These are phyloP conservation scores for Pelagomonas calceolata DNA, from an alignment of 108 stramenopile genomes.

Conservation along the genomic window DNA sequence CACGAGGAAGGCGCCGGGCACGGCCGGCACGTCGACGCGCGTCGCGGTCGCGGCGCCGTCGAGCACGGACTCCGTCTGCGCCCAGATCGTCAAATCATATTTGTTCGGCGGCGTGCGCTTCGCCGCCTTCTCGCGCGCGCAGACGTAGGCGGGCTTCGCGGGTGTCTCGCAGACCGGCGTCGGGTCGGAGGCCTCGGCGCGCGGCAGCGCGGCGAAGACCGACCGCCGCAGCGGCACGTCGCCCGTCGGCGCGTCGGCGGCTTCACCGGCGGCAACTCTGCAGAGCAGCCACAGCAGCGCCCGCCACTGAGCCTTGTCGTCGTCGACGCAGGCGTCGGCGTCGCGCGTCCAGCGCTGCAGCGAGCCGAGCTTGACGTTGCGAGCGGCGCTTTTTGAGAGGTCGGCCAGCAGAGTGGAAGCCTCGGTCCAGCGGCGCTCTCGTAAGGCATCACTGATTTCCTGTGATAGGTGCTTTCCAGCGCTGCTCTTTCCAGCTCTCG, in stretches of 20 bases:
- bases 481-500: too few species aligned
- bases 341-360: neutral
- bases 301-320: too few species aligned
- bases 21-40: constrained; percentile 18
- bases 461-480: too few species aligned
- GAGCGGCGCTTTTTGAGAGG: too few species aligned
- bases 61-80: neutral
- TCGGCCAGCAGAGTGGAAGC: too few species aligned
- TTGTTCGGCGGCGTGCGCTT: neutral
- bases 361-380: neutral
- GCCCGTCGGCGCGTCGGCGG: neutral
- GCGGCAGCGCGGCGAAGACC: neutral
- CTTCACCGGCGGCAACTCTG: constrained; percentile 6
- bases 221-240: neutral
- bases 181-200: neutral
- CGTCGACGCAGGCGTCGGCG: neutral
- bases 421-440: too few species aligned
- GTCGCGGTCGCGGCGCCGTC: neutral
- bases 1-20: constrained; percentile 29
- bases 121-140: neutral
- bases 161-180: too few species aligned
- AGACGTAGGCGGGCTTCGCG: neutral
- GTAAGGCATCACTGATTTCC: too few species aligned
- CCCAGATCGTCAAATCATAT: neutral
- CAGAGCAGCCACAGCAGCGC: neutral